A percentile compares a stretch with the other conserved stretches of the same genome.
Evolutionary conservation across 768 basidiomycete genomes (phyloP).

Genomic region (Scleroderma bovista): DNA sequence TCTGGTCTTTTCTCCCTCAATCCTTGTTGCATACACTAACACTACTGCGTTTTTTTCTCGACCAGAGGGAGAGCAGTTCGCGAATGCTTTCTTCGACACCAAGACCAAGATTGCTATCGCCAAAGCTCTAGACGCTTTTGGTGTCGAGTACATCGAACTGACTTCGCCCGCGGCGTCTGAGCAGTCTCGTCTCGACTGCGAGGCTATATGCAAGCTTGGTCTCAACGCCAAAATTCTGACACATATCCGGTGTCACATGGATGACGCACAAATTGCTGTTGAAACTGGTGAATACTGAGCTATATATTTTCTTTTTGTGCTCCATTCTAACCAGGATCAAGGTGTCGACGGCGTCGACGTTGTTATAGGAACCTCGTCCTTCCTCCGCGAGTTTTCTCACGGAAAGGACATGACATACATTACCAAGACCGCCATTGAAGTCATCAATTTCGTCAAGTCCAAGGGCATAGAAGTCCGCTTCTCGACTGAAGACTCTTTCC

Average conservation of each 20-base stretch:
- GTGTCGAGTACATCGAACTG: constrained; percentile 99
- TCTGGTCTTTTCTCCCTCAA: neutral
- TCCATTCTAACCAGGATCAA: constrained; percentile 24
- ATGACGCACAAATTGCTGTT: constrained; percentile 96
- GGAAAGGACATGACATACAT: constrained; percentile 99
- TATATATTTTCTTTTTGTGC: neutral
- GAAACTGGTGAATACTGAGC: constrained; percentile 78
- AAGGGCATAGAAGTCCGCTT: constrained; percentile 99
- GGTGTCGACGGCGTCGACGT: constrained; percentile 99
- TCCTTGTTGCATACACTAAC: neutral
- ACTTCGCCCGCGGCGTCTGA: constrained; percentile 97
- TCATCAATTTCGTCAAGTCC: constrained; percentile 99
- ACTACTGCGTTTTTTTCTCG: neutral
- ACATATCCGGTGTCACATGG: constrained; percentile 99
- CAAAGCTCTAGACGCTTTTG: constrained; percentile 95
- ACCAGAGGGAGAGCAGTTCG: constrained; percentile 96
- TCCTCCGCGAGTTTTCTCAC: constrained; percentile 98
- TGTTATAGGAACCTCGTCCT: constrained; percentile 98
- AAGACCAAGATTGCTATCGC: constrained; percentile 99
- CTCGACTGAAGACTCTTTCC: constrained; percentile 99
- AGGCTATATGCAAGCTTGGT: constrained; percentile 98
- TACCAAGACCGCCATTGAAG: constrained; percentile 97
- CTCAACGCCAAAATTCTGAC: constrained; percentile 96
- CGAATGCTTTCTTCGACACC: constrained; percentile 99
- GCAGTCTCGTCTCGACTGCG: constrained; percentile 90